phyloP scores from a whole-genome alignment of 176 grass and related monocot species.

The Ananas comosus region DNA sequence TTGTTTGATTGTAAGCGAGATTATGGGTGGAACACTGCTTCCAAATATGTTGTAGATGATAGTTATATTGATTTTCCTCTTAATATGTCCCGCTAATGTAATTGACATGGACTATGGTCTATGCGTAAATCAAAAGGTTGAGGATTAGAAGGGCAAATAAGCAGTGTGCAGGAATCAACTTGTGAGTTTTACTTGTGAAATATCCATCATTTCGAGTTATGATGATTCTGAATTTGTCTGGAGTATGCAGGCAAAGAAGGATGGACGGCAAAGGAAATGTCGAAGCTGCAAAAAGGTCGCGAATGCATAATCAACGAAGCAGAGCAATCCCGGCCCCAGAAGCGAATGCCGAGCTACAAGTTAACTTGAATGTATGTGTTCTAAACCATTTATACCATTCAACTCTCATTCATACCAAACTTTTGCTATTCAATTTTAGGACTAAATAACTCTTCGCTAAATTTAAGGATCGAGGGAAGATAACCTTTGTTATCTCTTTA shows the following conservation, averaged over 20 bases:
- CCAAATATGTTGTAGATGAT: no score
- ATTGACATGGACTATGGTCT: no score
- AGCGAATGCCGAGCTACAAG: slow-evolving; percentile 43
- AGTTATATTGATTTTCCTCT: no score
- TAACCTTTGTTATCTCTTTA: neutral
- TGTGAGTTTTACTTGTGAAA: no score
- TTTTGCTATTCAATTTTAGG: neutral
- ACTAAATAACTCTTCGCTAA: neutral
- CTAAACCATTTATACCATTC: neutral
- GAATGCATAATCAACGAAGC: slow-evolving; percentile 16
- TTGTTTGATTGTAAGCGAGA: no score
- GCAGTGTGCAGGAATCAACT: no score
- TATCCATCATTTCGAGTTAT: no score
- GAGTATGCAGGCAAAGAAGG: slow-evolving; percentile 17
- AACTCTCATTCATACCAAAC: neutral
- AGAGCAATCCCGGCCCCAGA: slow-evolving; percentile 42
- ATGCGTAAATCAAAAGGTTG: no score
- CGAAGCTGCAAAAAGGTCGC: slow-evolving; percentile 9
- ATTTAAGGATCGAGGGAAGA: neutral
- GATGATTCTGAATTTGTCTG: neutral
- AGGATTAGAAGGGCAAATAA: no score
- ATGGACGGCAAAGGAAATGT: slow-evolving; percentile 3
- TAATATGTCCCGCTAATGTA: no score
- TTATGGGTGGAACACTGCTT: no score
- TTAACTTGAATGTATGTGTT: slow-evolving; percentile 37